Percentiles rank a stretch among this genome's conserved stretches.
phyloP scores from a whole-genome alignment of 1,139 yeast genomes.

The Kurtzmaniella natalensis region DNA sequence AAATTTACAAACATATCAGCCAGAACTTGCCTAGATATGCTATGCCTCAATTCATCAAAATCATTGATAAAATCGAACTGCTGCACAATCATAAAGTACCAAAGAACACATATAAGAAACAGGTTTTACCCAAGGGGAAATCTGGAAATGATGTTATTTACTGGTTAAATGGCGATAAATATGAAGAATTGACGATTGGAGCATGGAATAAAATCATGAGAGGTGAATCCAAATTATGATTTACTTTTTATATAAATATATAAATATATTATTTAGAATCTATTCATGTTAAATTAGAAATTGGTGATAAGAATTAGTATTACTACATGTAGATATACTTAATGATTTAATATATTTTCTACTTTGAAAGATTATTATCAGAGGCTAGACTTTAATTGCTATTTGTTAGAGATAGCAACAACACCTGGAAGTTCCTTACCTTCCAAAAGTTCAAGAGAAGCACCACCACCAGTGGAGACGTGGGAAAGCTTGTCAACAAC shows the following conservation, averaged over 20 bases:
- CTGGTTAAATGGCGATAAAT: conserved; percentile 60
- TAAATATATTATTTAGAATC: background rate
- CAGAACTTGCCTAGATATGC: conserved; percentile 78
- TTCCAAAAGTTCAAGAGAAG: conserved; percentile 93
- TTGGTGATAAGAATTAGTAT: background rate
- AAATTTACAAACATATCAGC: conserved; percentile 31
- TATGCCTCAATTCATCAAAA: conserved; percentile 76
- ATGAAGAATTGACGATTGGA: conserved; percentile 52
- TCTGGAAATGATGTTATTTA: conserved; percentile 57
- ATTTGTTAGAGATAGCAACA: conserved; percentile 72
- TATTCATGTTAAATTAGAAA: background rate
- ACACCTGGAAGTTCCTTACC: conserved; percentile 99
- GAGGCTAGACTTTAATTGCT: conserved; percentile 1
- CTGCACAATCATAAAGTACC: conserved; percentile 87
- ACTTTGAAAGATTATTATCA: no score
- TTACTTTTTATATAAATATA: background rate
- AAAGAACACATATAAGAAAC: conserved; percentile 72
- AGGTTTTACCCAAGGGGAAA: conserved; percentile 70
- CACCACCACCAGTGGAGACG: conserved; percentile 99
- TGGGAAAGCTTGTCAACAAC: conserved; percentile 92
- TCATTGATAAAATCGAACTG: conserved; percentile 56
- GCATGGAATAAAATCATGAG: conserved; percentile 54
- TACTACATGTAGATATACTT: no score
- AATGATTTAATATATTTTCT: no score
- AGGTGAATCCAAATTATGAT: conserved; percentile 34